phyloP scores from a whole-genome alignment of 225 moss, liverwort and hornwort genomes.

The Pseudisothecium myosuroides region DNA sequence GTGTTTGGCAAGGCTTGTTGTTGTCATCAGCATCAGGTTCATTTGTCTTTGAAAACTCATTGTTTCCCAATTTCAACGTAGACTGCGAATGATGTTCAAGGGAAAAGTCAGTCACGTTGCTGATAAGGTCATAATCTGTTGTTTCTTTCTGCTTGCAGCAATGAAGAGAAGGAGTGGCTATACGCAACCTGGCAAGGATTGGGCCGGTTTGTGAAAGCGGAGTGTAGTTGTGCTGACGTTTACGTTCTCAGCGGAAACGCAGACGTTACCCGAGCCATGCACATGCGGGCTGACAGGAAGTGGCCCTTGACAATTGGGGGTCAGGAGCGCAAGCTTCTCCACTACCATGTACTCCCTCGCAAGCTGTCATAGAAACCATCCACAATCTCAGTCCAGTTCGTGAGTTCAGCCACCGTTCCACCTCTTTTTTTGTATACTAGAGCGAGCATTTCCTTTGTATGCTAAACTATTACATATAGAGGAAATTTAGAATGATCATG shows the following conservation, averaged over 20 bases:
- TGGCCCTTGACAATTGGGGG: conserved; percentile 75
- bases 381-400: neutral
- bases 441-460: neutral
- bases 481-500: neutral
- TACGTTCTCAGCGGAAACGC: conserved; percentile 86
- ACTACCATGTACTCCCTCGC: conserved; percentile 69
- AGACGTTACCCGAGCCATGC: conserved; percentile 67
- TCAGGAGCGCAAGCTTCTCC: conserved; percentile 57
- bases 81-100: neutral
- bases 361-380: conserved; percentile 1
- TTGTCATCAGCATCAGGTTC: neutral
- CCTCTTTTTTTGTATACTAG: neutral
- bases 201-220: conserved; percentile 63
- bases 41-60: neutral
- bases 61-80: neutral
- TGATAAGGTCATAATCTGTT: neutral
- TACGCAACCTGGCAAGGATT: conserved; percentile 58
- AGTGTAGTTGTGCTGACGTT: conserved; percentile 60
- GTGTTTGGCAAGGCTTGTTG: neutral
- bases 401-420: neutral
- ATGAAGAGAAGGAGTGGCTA: conserved; percentile 38
- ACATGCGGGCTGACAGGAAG: conserved; percentile 74
- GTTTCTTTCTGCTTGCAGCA: neutral
- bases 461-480: neutral
- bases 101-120: neutral